These are phyloP conservation scores for Salicornia ramosissima DNA, from an alignment of 148 eudicot species.

Conservation along the genomic window DNA sequence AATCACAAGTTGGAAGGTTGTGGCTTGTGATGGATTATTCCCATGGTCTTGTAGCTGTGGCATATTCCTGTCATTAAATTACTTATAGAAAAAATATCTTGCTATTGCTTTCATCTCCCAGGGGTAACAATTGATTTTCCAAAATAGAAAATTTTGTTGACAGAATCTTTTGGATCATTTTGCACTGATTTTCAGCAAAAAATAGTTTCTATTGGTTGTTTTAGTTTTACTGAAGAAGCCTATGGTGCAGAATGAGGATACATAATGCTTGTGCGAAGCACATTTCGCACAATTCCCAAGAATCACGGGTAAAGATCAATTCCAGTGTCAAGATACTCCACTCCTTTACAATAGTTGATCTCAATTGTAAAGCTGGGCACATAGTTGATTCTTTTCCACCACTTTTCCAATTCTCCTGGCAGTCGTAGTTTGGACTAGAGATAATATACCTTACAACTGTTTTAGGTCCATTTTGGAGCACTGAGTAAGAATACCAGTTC, in stretches of 20 bases:
- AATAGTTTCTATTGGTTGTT: background rate
- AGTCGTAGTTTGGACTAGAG: background rate
- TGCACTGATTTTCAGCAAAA: background rate
- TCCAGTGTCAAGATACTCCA: conserved; percentile 13
- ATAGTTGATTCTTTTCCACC: background rate
- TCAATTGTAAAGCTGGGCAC: conserved; percentile 15
- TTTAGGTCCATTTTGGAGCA: background rate
- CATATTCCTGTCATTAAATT: conserved; percentile 4
- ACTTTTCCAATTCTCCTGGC: background rate
- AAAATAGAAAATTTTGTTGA: background rate
- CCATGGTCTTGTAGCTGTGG: conserved; percentile 2
- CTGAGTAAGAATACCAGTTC: background rate
- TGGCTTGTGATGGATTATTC: conserved; percentile 11
- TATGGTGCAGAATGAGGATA: background rate
- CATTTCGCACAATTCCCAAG: background rate
- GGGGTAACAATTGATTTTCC: background rate
- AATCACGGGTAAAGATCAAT: too few relatives aligned
- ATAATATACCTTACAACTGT: background rate
- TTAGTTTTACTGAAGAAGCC: background rate
- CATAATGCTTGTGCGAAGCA: background rate
- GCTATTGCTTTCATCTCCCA: background rate
- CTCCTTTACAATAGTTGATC: conserved; percentile 10
- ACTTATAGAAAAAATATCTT: background rate
- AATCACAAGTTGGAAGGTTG: conserved; percentile 27
- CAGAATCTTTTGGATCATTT: background rate